These are phyloP conservation scores for Leishmania mexicana DNA, from an alignment of 208 protist species.

Conservation along the genomic window DNA sequence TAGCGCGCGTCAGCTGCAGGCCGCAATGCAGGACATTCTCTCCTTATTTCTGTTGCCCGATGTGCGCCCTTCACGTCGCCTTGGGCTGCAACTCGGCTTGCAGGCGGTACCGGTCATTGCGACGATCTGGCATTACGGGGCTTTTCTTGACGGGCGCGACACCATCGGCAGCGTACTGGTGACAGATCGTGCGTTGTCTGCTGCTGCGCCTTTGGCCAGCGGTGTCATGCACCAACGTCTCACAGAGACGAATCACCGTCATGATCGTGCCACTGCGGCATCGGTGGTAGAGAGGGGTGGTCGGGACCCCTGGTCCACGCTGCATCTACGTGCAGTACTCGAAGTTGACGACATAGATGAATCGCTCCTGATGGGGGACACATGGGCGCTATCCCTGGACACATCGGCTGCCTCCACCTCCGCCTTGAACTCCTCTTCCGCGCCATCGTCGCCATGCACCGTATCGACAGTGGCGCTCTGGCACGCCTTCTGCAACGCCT, in stretches of 20 bases:
- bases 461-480: conserved; percentile 1
- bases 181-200: neutral
- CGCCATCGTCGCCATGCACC: neutral
- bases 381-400: conserved; percentile 45
- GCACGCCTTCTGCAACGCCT: conserved; percentile 16
- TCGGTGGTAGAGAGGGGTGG: neutral
- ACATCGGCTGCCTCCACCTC: conserved; percentile 5
- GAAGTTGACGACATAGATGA: conserved; percentile 44
- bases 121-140: conserved; percentile 16
- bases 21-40: conserved; percentile 45
- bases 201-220: neutral
- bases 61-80: conserved; percentile 3
- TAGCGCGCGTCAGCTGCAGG: conserved; percentile 35
- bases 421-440: neutral
- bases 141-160: neutral
- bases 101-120: conserved; percentile 18
- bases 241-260: no score
- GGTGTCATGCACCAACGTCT: neutral
- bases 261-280: neutral
- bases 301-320: neutral
- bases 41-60: conserved; percentile 22
- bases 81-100: conserved; percentile 16
- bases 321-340: conserved; percentile 34
- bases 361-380: conserved; percentile 50
- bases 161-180: conserved; percentile 1